phyloP scores from a whole-genome alignment of 768 basidiomycete genomes.

The Macrocybe gigantea region DNA sequence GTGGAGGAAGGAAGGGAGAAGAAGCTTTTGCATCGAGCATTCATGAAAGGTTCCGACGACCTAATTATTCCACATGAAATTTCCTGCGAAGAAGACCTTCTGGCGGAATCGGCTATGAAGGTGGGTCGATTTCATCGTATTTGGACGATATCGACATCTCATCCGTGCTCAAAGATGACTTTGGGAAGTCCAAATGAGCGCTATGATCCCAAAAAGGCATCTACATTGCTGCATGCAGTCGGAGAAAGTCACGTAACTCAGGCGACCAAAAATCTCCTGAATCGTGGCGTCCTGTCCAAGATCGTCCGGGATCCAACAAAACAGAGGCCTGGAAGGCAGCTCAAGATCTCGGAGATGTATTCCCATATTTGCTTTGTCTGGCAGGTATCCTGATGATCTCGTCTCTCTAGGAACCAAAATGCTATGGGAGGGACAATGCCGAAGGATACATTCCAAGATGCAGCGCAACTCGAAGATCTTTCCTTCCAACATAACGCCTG shows the following conservation, averaged over 20 bases:
- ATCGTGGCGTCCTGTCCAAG: conserved; percentile 63
- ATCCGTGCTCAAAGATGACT: conserved; percentile 49
- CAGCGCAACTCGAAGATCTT: conserved; percentile 54
- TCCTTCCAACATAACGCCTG: conserved; percentile 44
- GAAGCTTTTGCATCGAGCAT: conserved; percentile 50
- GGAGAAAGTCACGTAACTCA: conserved; percentile 50
- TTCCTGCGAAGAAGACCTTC: conserved; percentile 32
- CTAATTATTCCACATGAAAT: conserved; percentile 23
- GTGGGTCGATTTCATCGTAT: conserved; percentile 24
- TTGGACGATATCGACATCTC: neutral
- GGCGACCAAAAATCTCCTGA: conserved; percentile 57
- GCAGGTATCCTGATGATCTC: neutral
- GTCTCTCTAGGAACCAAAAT: conserved; percentile 52
- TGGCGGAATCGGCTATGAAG: conserved; percentile 73
- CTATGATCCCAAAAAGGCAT: conserved; percentile 58
- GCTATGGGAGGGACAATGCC: conserved; percentile 59
- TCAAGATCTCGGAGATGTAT: conserved; percentile 73
- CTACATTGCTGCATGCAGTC: conserved; percentile 46
- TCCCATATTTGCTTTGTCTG: conserved; percentile 5
- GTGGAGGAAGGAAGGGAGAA: conserved; percentile 78
- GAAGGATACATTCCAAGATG: conserved; percentile 67
- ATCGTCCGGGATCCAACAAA: conserved; percentile 56
- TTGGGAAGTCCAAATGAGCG: conserved; percentile 66
- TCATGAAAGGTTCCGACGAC: conserved; percentile 37
- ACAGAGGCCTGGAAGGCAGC: conserved; percentile 62